These are phyloP conservation scores for Oryza glaberrima DNA, from an alignment of 176 grass and related monocot genomes.

Conservation along the genomic window DNA sequence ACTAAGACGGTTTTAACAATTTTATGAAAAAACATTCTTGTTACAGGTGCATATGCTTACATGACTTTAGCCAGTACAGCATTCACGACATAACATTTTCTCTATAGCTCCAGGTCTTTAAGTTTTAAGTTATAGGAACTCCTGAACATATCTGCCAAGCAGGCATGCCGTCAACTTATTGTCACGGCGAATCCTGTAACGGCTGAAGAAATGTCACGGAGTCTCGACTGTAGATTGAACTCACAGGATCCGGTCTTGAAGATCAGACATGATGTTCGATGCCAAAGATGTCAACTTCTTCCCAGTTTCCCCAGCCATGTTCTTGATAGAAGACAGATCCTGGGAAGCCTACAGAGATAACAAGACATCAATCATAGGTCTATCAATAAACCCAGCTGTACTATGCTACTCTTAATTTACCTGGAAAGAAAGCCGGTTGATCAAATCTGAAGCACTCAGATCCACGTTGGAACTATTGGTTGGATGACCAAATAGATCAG, in stretches of 20 bases:
- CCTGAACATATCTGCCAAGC: constrained; percentile 31
- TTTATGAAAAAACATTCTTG: neutral
- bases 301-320: constrained; percentile 88
- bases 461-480: constrained; percentile 54
- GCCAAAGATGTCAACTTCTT: constrained; percentile 88
- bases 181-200: neutral
- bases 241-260: constrained; percentile 89
- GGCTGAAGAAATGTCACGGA: constrained; percentile 9
- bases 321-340: constrained; percentile 90
- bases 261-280: constrained; percentile 83
- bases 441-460: constrained; percentile 74
- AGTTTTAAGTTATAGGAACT: constrained; percentile 24
- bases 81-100: neutral
- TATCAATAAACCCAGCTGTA: constrained; percentile 16
- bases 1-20: constrained; percentile 21
- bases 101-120: neutral
- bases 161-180: neutral
- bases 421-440: constrained; percentile 91
- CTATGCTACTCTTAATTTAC: constrained; percentile 35
- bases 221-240: constrained; percentile 23
- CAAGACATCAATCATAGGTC: constrained; percentile 11
- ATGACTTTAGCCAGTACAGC: constrained; percentile 31
- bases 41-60: constrained; percentile 33
- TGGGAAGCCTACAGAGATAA: constrained; percentile 70
- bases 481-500: constrained; percentile 80